Base-by-base conservation (phyloP, 495 filamentous ascomycete genomes). In the Talaromyces liani region DNA sequence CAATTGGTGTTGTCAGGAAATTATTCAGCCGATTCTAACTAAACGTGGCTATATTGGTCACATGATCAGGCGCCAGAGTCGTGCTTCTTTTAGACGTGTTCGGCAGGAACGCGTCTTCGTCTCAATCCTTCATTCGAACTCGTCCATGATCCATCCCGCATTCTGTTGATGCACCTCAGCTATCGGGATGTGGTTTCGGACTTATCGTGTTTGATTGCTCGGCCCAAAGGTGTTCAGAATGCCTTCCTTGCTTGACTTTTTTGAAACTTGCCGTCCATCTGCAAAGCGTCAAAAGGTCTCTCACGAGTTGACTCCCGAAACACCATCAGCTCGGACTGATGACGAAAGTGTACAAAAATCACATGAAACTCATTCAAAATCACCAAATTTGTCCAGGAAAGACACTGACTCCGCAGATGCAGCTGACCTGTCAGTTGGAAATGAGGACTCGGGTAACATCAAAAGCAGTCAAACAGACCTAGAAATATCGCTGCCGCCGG, bases 401-500 rank as follows among this genome's bases (percentile, higher is more conserved):
- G 27, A 47, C 10, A 53, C 45, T 3, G 39, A 33, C 2, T 29
- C 58, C 7, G 9, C 36, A 25, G 58, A 45, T 33, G n/a, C 3
- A 2, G 29, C n/a, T 8, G 27, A 54, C 6, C 18, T 41, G 6
- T 49, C 62, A 4, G 31, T 47, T 24, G 25, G 47, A 10, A 63
- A 58, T 9, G 41, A 55, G 39, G 58, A 39, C 20, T 41, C 22
- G 33, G 62, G 14, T 24, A 45, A 56, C 22, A 18, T 31, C 14
- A 31, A 31, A 49, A 71, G 65, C 63, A 76, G 69, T 41, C 66
- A 71, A 65, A 95, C 92, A 18, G 90, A 92, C 18, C 81, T 95
- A 53, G 92, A 96, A 70, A 88, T 80, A 64, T 88, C 88, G 0
- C 77, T 96, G 20, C 90, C 91, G 10, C 78, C 80, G 6, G 76